These are phyloP conservation scores for Clarireedia paspali DNA, from an alignment of 2,329 filamentous ascomycete genomes.

Conservation along the genomic window DNA sequence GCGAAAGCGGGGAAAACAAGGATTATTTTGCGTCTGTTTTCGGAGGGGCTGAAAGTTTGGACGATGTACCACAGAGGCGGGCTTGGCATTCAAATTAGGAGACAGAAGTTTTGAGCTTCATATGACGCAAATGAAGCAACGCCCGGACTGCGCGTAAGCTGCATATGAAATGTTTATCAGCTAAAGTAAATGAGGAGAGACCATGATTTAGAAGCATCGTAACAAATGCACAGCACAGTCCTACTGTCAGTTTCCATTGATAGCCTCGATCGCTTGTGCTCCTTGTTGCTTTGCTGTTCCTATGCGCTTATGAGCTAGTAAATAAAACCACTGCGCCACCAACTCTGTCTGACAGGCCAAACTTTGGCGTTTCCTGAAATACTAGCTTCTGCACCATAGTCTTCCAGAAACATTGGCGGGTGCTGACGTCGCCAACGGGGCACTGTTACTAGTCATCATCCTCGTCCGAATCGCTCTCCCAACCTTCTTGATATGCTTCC, in stretches of 20 bases:
- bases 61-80: conserved; percentile 5
- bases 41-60: neutral
- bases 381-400: no score
- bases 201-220: neutral
- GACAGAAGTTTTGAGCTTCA: neutral
- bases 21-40: neutral
- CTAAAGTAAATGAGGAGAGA: neutral
- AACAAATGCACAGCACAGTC: neutral
- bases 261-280: neutral
- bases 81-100: neutral
- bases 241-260: neutral
- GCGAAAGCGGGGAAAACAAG: conserved; percentile 6
- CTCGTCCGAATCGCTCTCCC: conserved; percentile 68
- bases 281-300: neutral
- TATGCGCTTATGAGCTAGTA: no score
- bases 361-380: no score
- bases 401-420: neutral
- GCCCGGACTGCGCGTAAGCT: neutral
- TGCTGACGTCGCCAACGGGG: neutral
- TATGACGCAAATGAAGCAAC: neutral
- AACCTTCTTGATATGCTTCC: conserved; percentile 84
- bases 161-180: neutral
- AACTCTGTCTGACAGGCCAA: no score
- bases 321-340: no score
- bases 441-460: conserved; percentile 42